These are phyloP conservation scores for Sabuloglossum arenarium DNA, from an alignment of 495 filamentous ascomycete species.

Conservation along the genomic window DNA sequence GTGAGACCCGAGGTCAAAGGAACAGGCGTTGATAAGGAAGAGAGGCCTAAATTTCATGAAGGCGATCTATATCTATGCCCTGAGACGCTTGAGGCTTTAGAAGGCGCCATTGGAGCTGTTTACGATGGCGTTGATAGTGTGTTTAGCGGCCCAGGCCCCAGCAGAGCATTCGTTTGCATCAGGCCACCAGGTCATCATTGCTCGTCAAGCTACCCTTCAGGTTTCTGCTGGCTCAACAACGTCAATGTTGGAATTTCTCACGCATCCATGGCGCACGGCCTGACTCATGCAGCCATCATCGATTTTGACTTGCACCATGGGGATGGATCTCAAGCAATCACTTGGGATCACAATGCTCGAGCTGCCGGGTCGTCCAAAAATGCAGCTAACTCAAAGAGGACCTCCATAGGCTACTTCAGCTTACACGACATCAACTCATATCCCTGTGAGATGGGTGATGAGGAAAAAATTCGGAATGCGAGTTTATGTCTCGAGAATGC, in stretches of 20 bases:
- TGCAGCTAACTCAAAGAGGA: constrained; percentile 48
- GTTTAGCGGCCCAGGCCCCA: constrained; percentile 35
- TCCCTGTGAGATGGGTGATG: constrained; percentile 76
- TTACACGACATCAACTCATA: constrained; percentile 96
- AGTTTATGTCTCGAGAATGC: constrained; percentile 83
- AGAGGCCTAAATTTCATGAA: constrained; percentile 38
- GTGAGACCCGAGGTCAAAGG: constrained; percentile 33
- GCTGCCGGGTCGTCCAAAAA: constrained; percentile 36
- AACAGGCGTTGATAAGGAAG: constrained; percentile 22
- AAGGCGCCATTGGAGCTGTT: constrained; percentile 75
- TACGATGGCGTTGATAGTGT: constrained; percentile 82
- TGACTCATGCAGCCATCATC: constrained; percentile 89
- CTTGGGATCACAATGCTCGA: constrained; percentile 66
- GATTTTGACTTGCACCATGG: constrained; percentile 97
- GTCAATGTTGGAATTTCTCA: constrained; percentile 92
- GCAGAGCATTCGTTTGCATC: constrained; percentile 63
- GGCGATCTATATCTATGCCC: constrained; percentile 78
- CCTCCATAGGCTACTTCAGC: constrained; percentile 84
- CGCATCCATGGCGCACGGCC: constrained; percentile 53
- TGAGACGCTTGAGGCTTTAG: constrained; percentile 66
- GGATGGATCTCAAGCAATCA: constrained; percentile 82
- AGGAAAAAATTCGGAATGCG: constrained; percentile 75
- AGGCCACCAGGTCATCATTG: constrained; percentile 90
- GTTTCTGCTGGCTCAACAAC: constrained; percentile 98
- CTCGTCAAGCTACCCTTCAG: constrained; percentile 66